Evolutionary conservation across 2,329 filamentous ascomycete species (phyloP), one percentile per base, ranked within the genome.

Genomic region (Penicillium glabrum): DNA sequence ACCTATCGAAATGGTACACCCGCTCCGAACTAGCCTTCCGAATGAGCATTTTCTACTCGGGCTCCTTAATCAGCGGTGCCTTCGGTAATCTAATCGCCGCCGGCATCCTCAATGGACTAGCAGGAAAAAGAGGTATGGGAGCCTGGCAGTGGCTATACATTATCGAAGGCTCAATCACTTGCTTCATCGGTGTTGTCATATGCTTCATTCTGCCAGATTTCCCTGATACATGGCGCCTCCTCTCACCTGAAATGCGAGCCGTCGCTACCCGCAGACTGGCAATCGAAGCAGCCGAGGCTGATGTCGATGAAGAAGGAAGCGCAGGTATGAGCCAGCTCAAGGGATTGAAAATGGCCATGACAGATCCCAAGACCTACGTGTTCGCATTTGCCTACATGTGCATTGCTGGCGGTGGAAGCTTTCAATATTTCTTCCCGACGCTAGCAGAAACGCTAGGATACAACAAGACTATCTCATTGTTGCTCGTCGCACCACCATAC

Each of bases 371-470:
- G 61, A 80, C 79, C 4, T 82, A 79, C 62, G 67, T 79, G 5
- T 65, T 76, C 10, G 61, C 72, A 16, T 58, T 81, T 29, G 77
- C 77, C 9, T 82, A 81, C 65, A 76, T 80, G 71, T 71, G 75
- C 58, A 79, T 76, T 58, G 79, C 77, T 10, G 79, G 77, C 3
- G 78, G 63, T 0, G 57, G 61, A 2, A 80, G 80, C 1, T 82
- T 84, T 65, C 81, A 83, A 55, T 82, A 83, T 68, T 86, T 84
- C 74, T 83, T 83, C 68, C 82, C 82, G 0, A 79, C 81, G 0
- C 75, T 80, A 61, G 83, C 75, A 37, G 68, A 59, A 62, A 80
- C 79, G 0, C 71, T 83, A 14, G 72, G 74, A 19, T 79, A 77
- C 62, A 67, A 58, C 60, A 59, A 78, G 29, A 80, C 77, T 27